Conservation (phyloP, 2,329 filamentous ascomycete genomes). For the Pleurostoma richardsiae region DNA sequence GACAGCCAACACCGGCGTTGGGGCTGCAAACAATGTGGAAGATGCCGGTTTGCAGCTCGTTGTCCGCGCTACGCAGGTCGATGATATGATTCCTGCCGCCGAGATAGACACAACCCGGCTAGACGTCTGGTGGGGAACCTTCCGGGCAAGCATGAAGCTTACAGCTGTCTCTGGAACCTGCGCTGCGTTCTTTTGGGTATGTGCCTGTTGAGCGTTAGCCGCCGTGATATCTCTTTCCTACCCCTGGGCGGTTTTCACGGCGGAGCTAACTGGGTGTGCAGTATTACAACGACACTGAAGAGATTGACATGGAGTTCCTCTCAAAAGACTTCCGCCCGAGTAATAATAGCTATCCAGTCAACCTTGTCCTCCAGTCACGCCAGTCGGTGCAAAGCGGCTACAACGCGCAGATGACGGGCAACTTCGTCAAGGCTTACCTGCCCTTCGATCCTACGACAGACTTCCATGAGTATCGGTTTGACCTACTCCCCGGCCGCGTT, state of each 20-base stretch:
- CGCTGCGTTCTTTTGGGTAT: conserved; percentile 74
- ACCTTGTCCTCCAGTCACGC: conserved; percentile 70
- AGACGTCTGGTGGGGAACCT: conserved; percentile 67
- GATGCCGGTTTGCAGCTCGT: conserved; percentile 51
- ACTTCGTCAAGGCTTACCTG: conserved; percentile 53
- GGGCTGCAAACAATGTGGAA: conserved; percentile 35
- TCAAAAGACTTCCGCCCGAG: conserved; percentile 55
- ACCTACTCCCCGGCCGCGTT: conserved; percentile 60
- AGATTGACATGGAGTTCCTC: conserved; percentile 78
- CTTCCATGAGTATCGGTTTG: conserved; percentile 78
- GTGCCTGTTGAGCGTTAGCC: conserved; percentile 8
- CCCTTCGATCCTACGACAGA: conserved; percentile 59
- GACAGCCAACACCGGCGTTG: conserved; percentile 33
- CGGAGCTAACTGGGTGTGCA: conserved; percentile 20
- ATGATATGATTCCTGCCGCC: conserved; percentile 53
- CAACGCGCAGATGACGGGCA: conserved; percentile 55
- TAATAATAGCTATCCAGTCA: conserved; percentile 53
- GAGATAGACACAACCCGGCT: conserved; percentile 58
- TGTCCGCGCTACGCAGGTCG: conserved; percentile 38
- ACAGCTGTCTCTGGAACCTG: conserved; percentile 62
- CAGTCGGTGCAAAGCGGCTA: conserved; percentile 53
- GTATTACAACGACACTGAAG: conserved; percentile 75
- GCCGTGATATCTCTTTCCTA: background rate
- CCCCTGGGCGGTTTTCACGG: background rate
- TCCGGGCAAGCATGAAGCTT: conserved; percentile 62